These are phyloP conservation scores for Boletus fagicola DNA, from an alignment of 768 basidiomycete species.

Conservation along the genomic window DNA sequence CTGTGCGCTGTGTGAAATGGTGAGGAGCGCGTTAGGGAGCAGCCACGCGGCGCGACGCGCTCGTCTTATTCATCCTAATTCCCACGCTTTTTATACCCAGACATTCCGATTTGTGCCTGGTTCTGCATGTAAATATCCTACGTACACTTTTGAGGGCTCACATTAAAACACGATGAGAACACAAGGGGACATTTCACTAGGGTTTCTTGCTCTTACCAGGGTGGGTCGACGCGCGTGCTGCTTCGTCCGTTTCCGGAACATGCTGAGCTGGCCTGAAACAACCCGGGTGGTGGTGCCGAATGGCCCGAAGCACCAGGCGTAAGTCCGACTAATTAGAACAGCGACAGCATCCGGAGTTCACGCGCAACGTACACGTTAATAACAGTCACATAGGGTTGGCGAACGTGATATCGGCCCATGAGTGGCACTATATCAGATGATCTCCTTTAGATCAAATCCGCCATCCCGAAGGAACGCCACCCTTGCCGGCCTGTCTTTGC, in stretches of 20 bases:
- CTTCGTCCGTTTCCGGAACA: neutral
- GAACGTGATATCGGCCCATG: constrained; percentile 13
- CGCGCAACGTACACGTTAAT: constrained; percentile 26
- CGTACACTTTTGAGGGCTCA: constrained; percentile 8
- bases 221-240: neutral
- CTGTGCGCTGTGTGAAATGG: too few species aligned
- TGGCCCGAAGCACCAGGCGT: constrained; percentile 19
- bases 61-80: constrained; percentile 37
- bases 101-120: constrained; percentile 22
- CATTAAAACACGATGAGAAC: constrained; percentile 16
- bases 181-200: constrained; percentile 3
- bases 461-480: constrained; percentile 21
- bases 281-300: constrained; percentile 8
- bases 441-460: constrained; percentile 21
- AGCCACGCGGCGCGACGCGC: constrained; percentile 38
- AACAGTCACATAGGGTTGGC: constrained; percentile 5
- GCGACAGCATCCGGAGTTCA: constrained; percentile 22
- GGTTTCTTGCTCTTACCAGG: constrained; percentile 6
- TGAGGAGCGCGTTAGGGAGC: constrained; percentile 8
- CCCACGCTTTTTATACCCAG: constrained; percentile 32
- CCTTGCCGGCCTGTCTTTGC: neutral
- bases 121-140: constrained; percentile 17
- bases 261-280: constrained; percentile 15
- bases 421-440: constrained; percentile 21
- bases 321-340: constrained; percentile 29